Conservation (phyloP, 129 eudicot genomes). For the Erigeron canadensis region DNA sequence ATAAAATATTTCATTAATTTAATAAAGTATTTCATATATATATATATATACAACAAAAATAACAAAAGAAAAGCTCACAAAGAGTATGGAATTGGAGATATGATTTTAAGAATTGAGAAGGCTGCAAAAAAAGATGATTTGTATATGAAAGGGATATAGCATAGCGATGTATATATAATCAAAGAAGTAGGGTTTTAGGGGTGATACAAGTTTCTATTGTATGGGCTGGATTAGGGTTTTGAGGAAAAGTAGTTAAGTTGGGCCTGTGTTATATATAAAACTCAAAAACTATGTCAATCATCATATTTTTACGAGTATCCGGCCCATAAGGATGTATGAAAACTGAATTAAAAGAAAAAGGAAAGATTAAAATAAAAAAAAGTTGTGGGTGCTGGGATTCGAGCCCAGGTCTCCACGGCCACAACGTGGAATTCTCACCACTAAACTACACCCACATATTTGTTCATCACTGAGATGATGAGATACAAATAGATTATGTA, state of each 20-base stretch:
- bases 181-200: not conserved
- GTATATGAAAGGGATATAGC: not conserved
- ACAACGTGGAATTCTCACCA: conserved; percentile 99
- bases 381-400: conserved; percentile 99
- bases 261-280: not conserved
- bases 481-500: too few species aligned
- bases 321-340: not conserved
- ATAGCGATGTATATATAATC: not conserved
- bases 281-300: not conserved
- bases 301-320: too few species aligned
- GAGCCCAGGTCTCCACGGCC: conserved; percentile 99
- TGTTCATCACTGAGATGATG: not conserved
- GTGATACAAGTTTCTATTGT: not conserved
- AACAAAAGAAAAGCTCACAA: conserved; percentile 5
- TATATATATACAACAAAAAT: not conserved
- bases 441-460: conserved; percentile 97
- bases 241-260: not conserved
- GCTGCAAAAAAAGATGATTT: not conserved
- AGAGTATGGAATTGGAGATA: not conserved
- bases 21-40: not conserved
- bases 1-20: too few species aligned
- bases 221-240: not conserved
- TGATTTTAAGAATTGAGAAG: not conserved
- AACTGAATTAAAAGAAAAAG: not conserved
- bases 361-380: not conserved